A percentile compares a stretch with the other conserved stretches of the same genome.
Evolutionary conservation across 768 basidiomycete genomes (phyloP).

Genomic region (Trametes cubensis): DNA sequence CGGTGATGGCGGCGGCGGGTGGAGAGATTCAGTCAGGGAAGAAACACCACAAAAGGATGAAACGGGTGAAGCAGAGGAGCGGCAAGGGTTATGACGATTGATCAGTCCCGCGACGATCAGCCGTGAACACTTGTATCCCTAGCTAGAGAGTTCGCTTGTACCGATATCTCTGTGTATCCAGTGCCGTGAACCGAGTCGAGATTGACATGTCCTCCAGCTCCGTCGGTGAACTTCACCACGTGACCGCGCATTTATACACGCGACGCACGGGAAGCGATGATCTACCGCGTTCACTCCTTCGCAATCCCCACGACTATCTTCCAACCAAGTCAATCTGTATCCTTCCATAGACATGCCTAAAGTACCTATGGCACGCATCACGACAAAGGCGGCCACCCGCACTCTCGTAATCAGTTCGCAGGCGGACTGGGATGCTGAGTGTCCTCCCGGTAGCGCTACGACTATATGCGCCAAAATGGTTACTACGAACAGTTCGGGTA

Average conservation of each 20-base stretch:
- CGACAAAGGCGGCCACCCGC: background rate
- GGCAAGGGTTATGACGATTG: slow-evolving; percentile 86
- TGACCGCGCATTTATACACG: slow-evolving; percentile 1
- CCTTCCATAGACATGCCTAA: background rate
- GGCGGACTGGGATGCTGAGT: background rate
- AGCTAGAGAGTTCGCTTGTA: slow-evolving; percentile 4
- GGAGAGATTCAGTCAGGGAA: slow-evolving; percentile 52
- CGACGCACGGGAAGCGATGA: background rate
- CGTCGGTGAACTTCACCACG: no score
- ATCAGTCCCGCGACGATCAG: background rate
- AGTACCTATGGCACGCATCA: background rate
- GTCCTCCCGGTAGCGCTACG: background rate
- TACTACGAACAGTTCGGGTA: slow-evolving; percentile 58
- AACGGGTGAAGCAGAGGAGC: slow-evolving; percentile 84
- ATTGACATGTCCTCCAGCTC: no score
- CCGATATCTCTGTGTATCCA: background rate
- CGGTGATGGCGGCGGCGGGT: slow-evolving; percentile 43
- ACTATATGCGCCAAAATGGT: slow-evolving; percentile 75
- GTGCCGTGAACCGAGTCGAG: no score
- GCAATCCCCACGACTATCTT: no score
- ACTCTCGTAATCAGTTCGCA: slow-evolving; percentile 9
- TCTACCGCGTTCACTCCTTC: no score
- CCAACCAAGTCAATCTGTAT: no score
- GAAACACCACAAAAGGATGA: slow-evolving; percentile 84
- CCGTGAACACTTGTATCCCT: slow-evolving; percentile 15